These are phyloP conservation scores for Cucurbita ficifolia DNA, from an alignment of 306 rosid species.

Conservation along the genomic window DNA sequence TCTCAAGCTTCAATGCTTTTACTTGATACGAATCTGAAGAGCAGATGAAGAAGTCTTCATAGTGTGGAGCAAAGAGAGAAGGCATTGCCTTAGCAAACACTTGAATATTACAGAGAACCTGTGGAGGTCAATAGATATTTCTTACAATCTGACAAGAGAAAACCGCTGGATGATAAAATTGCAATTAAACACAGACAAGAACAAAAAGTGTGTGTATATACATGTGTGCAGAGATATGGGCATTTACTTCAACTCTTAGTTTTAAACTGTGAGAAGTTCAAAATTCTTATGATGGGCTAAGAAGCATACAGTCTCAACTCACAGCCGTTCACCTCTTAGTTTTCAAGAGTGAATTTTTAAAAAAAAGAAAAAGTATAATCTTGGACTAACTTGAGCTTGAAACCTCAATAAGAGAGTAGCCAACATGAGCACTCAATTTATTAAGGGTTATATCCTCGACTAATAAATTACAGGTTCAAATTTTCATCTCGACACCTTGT, in stretches of 20 bases:
- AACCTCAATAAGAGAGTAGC: background rate
- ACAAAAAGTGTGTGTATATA: background rate
- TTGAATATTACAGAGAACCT: conserved; percentile 86
- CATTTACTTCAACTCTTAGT: background rate
- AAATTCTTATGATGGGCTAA: background rate
- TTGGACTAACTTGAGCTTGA: background rate
- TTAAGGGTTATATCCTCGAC: background rate
- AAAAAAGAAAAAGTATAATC: background rate
- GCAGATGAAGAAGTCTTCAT: conserved; percentile 64
- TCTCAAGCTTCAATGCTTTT: conserved; percentile 77
- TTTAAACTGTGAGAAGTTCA: background rate
- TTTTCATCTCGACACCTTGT: background rate
- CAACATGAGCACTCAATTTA: background rate
- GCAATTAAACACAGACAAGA: background rate
- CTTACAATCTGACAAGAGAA: conserved; percentile 1
- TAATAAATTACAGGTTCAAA: background rate
- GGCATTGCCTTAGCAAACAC: conserved; percentile 94
- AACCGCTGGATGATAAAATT: background rate
- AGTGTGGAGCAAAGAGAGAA: conserved; percentile 63
- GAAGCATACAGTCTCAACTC: background rate
- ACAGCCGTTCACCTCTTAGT: background rate
- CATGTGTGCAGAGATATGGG: background rate
- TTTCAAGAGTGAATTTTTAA: background rate
- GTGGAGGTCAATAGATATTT: conserved; percentile 23
- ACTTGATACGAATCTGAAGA: conserved; percentile 80